These are phyloP conservation scores for Dunaliella salina DNA, from an alignment of 163 green algal genomes.

Conservation along the genomic window DNA sequence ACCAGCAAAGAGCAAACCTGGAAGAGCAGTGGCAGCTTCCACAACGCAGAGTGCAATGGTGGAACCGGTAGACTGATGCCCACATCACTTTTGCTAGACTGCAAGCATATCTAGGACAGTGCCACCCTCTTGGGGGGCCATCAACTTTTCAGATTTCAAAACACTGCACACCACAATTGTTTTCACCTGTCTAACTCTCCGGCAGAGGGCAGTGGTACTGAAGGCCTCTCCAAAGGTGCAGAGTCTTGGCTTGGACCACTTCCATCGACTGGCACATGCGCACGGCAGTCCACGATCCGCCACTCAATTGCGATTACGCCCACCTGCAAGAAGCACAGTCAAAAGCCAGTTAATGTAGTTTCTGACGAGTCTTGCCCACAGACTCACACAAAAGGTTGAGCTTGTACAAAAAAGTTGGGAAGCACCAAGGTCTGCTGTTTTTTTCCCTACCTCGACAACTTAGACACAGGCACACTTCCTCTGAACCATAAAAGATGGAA, in stretches of 20 bases:
- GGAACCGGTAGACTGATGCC: background rate
- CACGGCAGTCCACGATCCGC: background rate
- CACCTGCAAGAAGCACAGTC: background rate
- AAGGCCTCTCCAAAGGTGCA: background rate
- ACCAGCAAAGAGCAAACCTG: background rate
- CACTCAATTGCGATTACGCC: conserved; percentile 1
- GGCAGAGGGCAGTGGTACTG: background rate
- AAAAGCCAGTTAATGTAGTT: too few relatives aligned
- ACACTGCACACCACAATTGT: background rate
- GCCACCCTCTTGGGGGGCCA: background rate
- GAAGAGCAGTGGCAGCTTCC: background rate
- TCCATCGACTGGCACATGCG: background rate
- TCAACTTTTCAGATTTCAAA: background rate
- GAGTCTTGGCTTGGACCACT: background rate
- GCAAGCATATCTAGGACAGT: background rate
- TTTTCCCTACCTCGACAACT: too few relatives aligned
- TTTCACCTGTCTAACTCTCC: background rate
- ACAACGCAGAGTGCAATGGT: background rate
- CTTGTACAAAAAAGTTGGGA: too few relatives aligned
- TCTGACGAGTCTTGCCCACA: too few relatives aligned
- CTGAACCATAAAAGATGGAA: too few relatives aligned
- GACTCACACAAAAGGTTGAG: too few relatives aligned
- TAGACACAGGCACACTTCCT: too few relatives aligned
- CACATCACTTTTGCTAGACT: background rate
- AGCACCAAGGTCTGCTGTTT: too few relatives aligned